Evolutionary conservation across 495 filamentous ascomycete species (phyloP).

Genomic region (Choiromyces venosus): DNA sequence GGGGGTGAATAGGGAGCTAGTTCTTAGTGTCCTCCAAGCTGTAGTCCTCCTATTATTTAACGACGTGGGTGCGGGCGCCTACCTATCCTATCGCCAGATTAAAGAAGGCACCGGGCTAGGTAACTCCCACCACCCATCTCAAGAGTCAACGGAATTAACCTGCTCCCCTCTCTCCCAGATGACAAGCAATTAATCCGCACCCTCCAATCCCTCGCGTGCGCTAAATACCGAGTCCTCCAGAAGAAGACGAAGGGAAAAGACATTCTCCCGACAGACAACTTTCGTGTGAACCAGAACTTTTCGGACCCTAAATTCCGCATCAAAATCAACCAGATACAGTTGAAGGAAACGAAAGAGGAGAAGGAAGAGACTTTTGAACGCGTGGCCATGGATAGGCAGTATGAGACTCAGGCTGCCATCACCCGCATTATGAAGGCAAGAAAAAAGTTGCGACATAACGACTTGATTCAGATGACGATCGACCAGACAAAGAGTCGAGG

Average conservation of each 20-base stretch:
- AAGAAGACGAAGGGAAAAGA: conserved; percentile 84
- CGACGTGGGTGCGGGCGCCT: conserved; percentile 51
- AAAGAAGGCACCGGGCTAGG: conserved; percentile 61
- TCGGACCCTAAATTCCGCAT: conserved; percentile 76
- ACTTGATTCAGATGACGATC: conserved; percentile 81
- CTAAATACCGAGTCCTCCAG: conserved; percentile 65
- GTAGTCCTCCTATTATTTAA: conserved; percentile 93
- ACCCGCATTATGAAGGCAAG: conserved; percentile 95
- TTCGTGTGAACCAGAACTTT: conserved; percentile 72
- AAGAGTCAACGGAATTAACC: not conserved
- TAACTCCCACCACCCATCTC: conserved; percentile 44
- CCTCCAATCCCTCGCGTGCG: conserved; percentile 88
- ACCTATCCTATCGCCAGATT: conserved; percentile 65
- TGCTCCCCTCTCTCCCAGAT: conserved; percentile 38
- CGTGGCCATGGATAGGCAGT: conserved; percentile 81
- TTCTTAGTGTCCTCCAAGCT: conserved; percentile 84
- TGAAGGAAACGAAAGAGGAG: conserved; percentile 87
- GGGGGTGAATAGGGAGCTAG: conserved; percentile 65
- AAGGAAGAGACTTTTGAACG: conserved; percentile 88
- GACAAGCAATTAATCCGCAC: conserved; percentile 79
- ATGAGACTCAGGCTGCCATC: conserved; percentile 94
- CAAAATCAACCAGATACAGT: conserved; percentile 97
- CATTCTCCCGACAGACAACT: conserved; percentile 68
- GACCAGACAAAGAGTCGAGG: conserved; percentile 79
- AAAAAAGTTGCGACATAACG: conserved; percentile 75